Evolutionary conservation across 257 asterid species (phyloP).

Genomic region (Salvia hispanica): DNA sequence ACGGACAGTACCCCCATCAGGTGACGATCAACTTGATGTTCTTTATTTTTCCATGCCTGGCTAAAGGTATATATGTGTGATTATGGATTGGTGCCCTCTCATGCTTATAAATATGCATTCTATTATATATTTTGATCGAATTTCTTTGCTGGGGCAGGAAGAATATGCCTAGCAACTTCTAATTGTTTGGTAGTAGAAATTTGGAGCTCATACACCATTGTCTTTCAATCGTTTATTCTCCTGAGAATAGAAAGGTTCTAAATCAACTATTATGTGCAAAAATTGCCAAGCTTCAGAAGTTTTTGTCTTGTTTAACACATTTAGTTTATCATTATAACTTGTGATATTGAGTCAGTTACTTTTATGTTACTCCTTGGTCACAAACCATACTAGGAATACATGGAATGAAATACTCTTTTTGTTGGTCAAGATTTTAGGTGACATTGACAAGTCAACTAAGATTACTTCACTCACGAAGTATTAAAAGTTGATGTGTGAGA

Average conservation of each 20-base stretch:
- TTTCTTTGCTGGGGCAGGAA: conserved; percentile 8
- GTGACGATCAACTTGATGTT: conserved; percentile 33
- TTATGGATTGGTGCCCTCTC: conserved; percentile 12
- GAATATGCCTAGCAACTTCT: not conserved
- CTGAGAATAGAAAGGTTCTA: not conserved
- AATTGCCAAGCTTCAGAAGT: not conserved
- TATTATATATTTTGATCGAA: conserved; percentile 2
- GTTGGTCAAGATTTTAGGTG: not conserved
- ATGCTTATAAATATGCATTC: not conserved
- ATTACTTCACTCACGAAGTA: not conserved
- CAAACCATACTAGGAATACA: not conserved
- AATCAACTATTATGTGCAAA: not conserved
- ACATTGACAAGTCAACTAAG: not conserved
- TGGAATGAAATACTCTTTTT: not conserved
- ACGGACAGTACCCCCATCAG: conserved; percentile 80
- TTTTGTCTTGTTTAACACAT: conserved; percentile 7
- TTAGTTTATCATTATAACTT: conserved; percentile 1
- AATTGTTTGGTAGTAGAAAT: conserved; percentile 1
- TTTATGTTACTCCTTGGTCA: not conserved
- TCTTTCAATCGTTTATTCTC: not conserved
- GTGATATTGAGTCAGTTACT: not conserved
- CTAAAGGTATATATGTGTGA: not conserved
- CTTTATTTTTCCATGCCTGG: conserved; percentile 7
- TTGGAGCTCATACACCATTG: conserved; percentile 5
- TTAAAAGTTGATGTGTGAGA: conserved; percentile 19